These are phyloP conservation scores for Penicillium sp. DNA, from an alignment of 2,329 filamentous ascomycete species.

Conservation along the genomic window DNA sequence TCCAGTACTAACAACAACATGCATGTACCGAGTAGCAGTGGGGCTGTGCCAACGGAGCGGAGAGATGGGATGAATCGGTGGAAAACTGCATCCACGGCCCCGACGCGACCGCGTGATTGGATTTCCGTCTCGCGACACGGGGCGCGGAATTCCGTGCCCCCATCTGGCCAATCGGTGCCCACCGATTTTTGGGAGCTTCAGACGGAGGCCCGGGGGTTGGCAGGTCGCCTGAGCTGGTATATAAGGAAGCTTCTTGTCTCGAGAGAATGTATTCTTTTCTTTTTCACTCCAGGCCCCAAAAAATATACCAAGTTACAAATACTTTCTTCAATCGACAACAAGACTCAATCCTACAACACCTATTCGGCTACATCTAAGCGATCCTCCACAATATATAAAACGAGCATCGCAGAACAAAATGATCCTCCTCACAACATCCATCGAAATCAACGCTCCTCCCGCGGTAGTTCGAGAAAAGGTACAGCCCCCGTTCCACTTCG, in stretches of 20 bases:
- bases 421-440: slow-evolving; percentile 8
- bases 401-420: neutral
- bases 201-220: neutral
- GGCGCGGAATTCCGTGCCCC: slow-evolving; percentile 9
- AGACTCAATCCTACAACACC: no score
- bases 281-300: no score
- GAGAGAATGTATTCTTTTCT: no score
- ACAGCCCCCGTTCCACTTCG: no score
- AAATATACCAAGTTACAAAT: no score
- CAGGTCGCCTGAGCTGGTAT: neutral
- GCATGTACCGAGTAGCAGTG: neutral
- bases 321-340: no score
- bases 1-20: no score
- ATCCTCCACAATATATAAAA: neutral
- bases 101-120: neutral
- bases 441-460: slow-evolving; percentile 17
- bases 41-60: neutral
- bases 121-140: neutral
- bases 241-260: no score
- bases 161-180: neutral
- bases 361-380: no score
- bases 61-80: neutral
- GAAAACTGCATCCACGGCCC: neutral
- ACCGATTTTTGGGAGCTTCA: neutral
- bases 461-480: slow-evolving; percentile 17